Base-by-base conservation (phyloP, 768 basidiomycete species). In the Hortiboletus flavorubellus region DNA sequence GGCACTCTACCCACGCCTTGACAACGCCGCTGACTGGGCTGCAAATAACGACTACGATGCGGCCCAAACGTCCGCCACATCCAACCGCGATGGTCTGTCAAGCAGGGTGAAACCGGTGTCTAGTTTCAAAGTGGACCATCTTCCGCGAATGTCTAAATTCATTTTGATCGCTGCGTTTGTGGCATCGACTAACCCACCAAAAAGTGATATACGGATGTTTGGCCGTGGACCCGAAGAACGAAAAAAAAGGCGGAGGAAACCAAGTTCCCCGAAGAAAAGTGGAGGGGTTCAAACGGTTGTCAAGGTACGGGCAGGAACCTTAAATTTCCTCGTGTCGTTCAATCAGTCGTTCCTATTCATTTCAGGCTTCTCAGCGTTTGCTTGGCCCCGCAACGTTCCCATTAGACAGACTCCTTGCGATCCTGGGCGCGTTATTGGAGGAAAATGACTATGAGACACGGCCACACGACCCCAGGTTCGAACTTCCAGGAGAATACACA, bases 171-270 rank as follows among this genome's bases (percentile, higher is more conserved):
- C 90, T 0, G 81, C 86, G 1, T 96, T 86, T 64, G 71, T 93
- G 39, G 91, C 92, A 6, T 91, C 91, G 40, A 88, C 86, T 40
- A 97, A 96, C 64, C 93, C 93, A 2, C 70, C 85, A 0, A 87
- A 84, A 64, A 85, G 84, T 9, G 93, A 95, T 69, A 35, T 91
- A 59, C 76, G 89, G 37, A 86, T 96, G 81, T 92, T 97, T 70
- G 87, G 89, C 5, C 69, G 93, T 14, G 87, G 84, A 1, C 55
- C 81, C 29, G 85, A 87, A 50, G 89, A 89, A 66, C 82, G 81
- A 54, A 81, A 79, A 63, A 76, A 77, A 58, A 80, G 79, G 68
- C 78, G 82, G 58, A 71, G 74, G 56, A 73, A 68, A 49, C 67
- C 71, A 2, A 74, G 77, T 29, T 73, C 66, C 9, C 67, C 69